Evolutionary conservation across 805 yeast genomes (phyloP).

Genomic region (Komagataella phaffii): DNA sequence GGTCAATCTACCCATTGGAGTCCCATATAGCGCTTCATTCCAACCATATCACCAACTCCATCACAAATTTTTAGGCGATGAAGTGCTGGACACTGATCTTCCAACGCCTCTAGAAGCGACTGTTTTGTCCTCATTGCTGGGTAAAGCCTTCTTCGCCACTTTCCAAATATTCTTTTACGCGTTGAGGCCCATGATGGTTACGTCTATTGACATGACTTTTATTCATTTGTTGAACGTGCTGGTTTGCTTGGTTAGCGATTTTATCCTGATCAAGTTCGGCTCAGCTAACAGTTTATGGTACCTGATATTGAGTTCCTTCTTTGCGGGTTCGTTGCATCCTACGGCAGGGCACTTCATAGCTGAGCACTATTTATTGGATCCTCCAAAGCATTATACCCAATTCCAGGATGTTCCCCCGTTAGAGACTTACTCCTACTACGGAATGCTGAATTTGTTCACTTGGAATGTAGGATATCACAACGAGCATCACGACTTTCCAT

Average conservation of each 20-base stretch:
- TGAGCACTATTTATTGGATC: constrained; percentile 75
- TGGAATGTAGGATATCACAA: constrained; percentile 94
- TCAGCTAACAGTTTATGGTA: constrained; percentile 55
- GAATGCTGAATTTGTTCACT: constrained; percentile 59
- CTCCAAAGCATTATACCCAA: constrained; percentile 22
- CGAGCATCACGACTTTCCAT: constrained; percentile 94
- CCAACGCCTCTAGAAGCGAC: constrained; percentile 74
- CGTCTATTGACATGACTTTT: constrained; percentile 59
- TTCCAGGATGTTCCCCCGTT: constrained; percentile 36
- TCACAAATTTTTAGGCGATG: constrained; percentile 84
- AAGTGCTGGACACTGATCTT: constrained; percentile 70
- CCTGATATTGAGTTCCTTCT: constrained; percentile 61
- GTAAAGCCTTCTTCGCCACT: constrained; percentile 83
- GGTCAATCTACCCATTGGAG: constrained; percentile 76
- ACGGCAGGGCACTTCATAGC: constrained; percentile 93
- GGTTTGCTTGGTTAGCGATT: constrained; percentile 47
- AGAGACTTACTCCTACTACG: constrained; percentile 86
- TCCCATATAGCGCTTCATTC: constrained; percentile 81
- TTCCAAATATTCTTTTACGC: constrained; percentile 87
- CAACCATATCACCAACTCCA: constrained; percentile 87
- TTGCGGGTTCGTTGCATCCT: constrained; percentile 89
- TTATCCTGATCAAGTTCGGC: constrained; percentile 40
- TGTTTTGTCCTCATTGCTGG: constrained; percentile 60
- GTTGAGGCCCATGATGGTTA: constrained; percentile 76
- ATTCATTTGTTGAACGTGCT: constrained; percentile 60